These are phyloP conservation scores for Emmonsiellopsis sp. DNA, from an alignment of 2,329 filamentous ascomycete species.

Conservation along the genomic window DNA sequence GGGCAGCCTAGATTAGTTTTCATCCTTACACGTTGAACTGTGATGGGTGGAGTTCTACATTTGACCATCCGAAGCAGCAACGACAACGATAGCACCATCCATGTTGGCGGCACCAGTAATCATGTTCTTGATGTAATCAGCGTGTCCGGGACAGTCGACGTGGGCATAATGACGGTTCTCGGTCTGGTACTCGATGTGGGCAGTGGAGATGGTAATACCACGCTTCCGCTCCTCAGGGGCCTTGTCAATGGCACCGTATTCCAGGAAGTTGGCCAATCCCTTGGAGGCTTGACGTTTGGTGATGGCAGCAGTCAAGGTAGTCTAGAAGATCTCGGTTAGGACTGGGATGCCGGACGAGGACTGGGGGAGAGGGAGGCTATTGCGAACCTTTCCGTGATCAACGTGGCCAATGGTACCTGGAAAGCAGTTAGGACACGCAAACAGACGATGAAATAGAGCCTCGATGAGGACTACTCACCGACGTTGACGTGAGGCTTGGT, in stretches of 20 bases:
- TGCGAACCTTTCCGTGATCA: conserved; percentile 90
- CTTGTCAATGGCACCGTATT: conserved; percentile 98
- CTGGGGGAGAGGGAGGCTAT: conserved; percentile 3
- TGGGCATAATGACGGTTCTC: conserved; percentile 94
- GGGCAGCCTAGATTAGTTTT: conserved; percentile 2
- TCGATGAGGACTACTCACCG: conserved; percentile 44
- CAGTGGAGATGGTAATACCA: conserved; percentile 98
- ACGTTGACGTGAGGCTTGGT: conserved; percentile 98
- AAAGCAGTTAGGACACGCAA: conserved; percentile 1
- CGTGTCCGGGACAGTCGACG: conserved; percentile 99
- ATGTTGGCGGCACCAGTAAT: conserved; percentile 99
- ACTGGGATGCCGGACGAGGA: conserved; percentile 6
- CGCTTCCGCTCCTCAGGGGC: conserved; percentile 98
- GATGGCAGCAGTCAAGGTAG: conserved; percentile 95
- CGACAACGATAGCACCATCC: conserved; percentile 98
- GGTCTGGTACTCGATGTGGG: conserved; percentile 97
- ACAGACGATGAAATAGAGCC: background rate
- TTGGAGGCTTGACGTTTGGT: conserved; percentile 96
- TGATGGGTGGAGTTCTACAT: conserved; percentile 50
- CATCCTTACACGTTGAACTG: background rate
- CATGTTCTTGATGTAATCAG: conserved; percentile 99
- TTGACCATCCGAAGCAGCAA: conserved; percentile 95
- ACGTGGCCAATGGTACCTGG: conserved; percentile 95
- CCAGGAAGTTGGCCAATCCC: conserved; percentile 86
- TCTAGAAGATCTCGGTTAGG: conserved; percentile 46